These are phyloP conservation scores for Zygosaccharomyces kombuchaensis DNA, from an alignment of 805 yeast species.

Conservation along the genomic window DNA sequence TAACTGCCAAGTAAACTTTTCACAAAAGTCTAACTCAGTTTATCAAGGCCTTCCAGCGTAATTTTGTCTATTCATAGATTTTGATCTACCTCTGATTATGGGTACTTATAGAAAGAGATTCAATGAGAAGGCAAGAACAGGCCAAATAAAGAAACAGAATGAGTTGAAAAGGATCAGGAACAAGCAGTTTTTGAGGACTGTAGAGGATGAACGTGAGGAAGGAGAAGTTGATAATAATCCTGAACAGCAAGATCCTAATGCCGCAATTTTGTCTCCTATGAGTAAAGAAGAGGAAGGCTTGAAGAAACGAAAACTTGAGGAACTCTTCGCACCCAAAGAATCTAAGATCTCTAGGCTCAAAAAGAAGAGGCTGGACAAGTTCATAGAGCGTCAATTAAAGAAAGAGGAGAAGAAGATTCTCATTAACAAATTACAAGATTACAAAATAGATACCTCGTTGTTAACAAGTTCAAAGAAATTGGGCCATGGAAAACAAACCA, in stretches of 20 bases:
- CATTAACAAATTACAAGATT: constrained; percentile 62
- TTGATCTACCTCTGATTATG: constrained; percentile 40
- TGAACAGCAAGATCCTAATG: constrained; percentile 46
- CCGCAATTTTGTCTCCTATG: constrained; percentile 59
- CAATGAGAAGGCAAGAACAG: constrained; percentile 82
- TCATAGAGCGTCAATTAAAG: constrained; percentile 83
- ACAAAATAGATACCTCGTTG: constrained; percentile 61
- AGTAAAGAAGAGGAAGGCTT: constrained; percentile 57
- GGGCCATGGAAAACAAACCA: constrained; percentile 70
- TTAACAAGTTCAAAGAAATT: constrained; percentile 70
- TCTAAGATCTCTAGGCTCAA: constrained; percentile 66
- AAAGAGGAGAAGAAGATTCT: constrained; percentile 81
- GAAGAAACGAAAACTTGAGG: constrained; percentile 61
- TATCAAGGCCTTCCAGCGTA: not conserved
- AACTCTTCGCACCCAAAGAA: constrained; percentile 57
- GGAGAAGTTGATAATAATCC: constrained; percentile 19
- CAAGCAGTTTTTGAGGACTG: constrained; percentile 56
- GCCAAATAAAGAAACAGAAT: constrained; percentile 76
- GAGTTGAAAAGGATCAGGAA: constrained; percentile 63
- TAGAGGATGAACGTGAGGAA: constrained; percentile 39
- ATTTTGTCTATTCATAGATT: not conserved
- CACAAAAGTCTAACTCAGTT: not conserved
- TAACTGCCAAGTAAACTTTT: not conserved
- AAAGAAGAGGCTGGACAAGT: constrained; percentile 80
- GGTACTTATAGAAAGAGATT: constrained; percentile 77